A percentile compares a stretch with the other conserved stretches of the same genome.
phyloP scores from a whole-genome alignment of 2,329 filamentous ascomycete genomes.

The Colletotrichum nymphaeae region DNA sequence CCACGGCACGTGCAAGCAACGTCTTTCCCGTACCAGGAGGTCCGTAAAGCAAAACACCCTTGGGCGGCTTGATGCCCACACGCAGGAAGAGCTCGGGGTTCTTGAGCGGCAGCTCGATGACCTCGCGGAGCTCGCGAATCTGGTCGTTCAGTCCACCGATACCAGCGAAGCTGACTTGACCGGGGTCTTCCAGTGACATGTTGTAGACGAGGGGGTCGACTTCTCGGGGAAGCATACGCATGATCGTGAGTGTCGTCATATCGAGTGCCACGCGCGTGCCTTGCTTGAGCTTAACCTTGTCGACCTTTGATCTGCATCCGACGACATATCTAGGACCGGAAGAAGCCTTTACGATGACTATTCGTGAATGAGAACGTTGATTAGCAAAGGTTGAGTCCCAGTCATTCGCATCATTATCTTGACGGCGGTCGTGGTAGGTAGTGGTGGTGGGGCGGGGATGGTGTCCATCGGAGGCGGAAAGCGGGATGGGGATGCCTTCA shows the following conservation, averaged over 20 bases:
- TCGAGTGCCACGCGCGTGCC: conserved; percentile 97
- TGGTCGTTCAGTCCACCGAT: conserved; percentile 98
- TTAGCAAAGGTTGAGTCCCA: neutral
- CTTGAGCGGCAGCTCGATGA: conserved; percentile 97
- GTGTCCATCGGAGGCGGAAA: neutral
- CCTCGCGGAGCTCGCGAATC: conserved; percentile 95
- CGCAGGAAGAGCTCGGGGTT: conserved; percentile 97
- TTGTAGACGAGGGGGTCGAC: conserved; percentile 99
- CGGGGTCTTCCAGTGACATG: conserved; percentile 98
- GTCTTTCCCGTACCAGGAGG: conserved; percentile 98
- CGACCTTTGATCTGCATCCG: conserved; percentile 97
- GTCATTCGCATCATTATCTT: neutral
- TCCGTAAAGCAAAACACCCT: conserved; percentile 95
- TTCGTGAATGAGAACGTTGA: neutral
- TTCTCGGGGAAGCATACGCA: conserved; percentile 99
- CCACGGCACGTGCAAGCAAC: conserved; percentile 90
- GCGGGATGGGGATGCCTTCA: conserved; percentile 37
- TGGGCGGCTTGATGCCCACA: conserved; percentile 98
- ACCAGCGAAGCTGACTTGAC: conserved; percentile 96
- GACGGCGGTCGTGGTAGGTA: neutral
- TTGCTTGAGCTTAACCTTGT: conserved; percentile 97
- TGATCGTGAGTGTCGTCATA: conserved; percentile 99
- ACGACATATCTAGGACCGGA: conserved; percentile 98
- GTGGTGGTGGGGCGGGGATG: neutral
- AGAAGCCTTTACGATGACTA: conserved; percentile 98